Evolutionary conservation across 2,329 filamentous ascomycete genomes (phyloP), one percentile per base, ranked within the genome.

Genomic region (Juglanconis sp.): DNA sequence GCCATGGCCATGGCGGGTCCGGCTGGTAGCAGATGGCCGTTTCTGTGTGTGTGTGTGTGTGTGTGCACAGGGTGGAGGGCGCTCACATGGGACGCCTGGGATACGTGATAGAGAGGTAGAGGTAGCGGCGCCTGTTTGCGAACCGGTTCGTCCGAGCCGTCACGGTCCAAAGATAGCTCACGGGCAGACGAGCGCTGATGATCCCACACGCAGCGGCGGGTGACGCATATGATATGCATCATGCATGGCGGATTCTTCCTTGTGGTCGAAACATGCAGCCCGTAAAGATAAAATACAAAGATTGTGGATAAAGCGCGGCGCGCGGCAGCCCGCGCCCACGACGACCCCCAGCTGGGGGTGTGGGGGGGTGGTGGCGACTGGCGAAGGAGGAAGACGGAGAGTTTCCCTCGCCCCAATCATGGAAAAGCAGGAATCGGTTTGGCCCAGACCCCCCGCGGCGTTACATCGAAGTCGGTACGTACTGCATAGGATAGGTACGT

Each of bases 251-350:
- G 42, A 53, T 44, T 35, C 11, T 46, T 44, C 67, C 60, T 24
- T 55, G 57, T 55, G 35, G 57, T 54, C 35, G 35, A 40, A 53
- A 32, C 53, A 32, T 59, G 52, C 60, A 62, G 60, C 48, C 60
- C 52, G 57, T 60, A 42, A 15, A 7, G 3, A 38, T 8, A 38
- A 38, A 3, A 38, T 38, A 38, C 35, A 38, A 38, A 38, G 11
- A 3, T 44, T 7, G 40, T n/a, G 3, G 52, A 35, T 34, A 3
- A 32, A 46, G 38, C 52, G 38, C 38, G 30, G 36, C 36, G 51
- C 11, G 36, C 36, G 35, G 17, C 34, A 53, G 24, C 17, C 36
- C 24, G n/a, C 52, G 34, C n/a, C 44, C n/a, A 47, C 17, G 17
- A 30, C 15, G 30, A 24, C 36, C 38, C 38, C n/a, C 10, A 11